These are phyloP conservation scores for Taphrina flavorubra DNA, from an alignment of 1,139 yeast genomes.

Conservation along the genomic window DNA sequence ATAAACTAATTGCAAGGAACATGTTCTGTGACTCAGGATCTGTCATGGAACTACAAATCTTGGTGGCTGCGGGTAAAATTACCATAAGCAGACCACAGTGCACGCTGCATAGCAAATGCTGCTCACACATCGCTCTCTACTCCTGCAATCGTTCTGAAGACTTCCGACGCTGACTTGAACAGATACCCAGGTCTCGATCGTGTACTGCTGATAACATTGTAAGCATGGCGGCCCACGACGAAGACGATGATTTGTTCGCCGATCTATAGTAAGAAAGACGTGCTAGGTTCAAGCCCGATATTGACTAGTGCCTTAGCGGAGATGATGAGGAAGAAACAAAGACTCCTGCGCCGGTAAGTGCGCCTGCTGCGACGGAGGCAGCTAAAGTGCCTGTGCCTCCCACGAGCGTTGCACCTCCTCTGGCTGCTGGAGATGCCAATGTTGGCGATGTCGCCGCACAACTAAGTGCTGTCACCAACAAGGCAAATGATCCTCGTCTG, in stretches of 20 bases:
- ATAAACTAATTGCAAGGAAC: too few relatives aligned
- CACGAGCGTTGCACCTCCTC: conserved; percentile 15
- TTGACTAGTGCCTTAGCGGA: conserved; percentile 48
- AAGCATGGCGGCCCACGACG: conserved; percentile 55
- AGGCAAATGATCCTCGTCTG: conserved; percentile 25
- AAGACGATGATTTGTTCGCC: conserved; percentile 83
- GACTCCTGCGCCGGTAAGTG: conserved; percentile 31
- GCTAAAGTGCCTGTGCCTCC: conserved; percentile 27
- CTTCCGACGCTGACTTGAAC: too few relatives aligned
- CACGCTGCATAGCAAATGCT: neutral
- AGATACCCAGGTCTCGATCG: too few relatives aligned
- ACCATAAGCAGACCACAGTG: neutral
- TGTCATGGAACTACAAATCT: neutral
- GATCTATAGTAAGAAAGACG: conserved; percentile 63
- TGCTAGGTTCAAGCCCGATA: neutral
- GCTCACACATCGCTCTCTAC: neutral
- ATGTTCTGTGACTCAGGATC: neutral
- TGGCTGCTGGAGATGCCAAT: conserved; percentile 6
- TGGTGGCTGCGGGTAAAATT: conserved; percentile 6
- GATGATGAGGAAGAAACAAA: conserved; percentile 50
- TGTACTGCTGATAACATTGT: neutral
- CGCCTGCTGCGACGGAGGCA: conserved; percentile 24
- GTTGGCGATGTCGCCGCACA: conserved; percentile 28
- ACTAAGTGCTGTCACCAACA: conserved; percentile 26
- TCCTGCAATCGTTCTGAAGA: neutral